Conservation (phyloP, 2,329 filamentous ascomycete genomes). For the Aureobasidium sp. region DNA sequence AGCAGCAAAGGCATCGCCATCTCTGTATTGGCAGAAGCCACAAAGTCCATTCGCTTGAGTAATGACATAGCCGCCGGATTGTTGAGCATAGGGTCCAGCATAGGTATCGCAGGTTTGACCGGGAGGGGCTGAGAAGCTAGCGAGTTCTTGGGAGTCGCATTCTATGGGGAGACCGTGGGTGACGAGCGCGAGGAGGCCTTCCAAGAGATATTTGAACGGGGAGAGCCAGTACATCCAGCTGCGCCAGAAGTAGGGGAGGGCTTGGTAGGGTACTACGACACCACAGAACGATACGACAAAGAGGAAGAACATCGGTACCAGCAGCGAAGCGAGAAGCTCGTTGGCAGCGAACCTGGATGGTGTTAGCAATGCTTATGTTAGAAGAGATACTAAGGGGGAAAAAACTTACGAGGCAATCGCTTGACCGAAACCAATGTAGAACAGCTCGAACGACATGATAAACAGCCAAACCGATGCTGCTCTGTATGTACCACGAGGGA, state of each 20-base stretch:
- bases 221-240: slow-evolving; percentile 69
- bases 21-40: slow-evolving; percentile 36
- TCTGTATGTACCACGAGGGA: slow-evolving; percentile 41
- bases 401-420: slow-evolving; percentile 45
- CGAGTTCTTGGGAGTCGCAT: slow-evolving; percentile 34
- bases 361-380: slow-evolving; percentile 42
- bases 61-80: slow-evolving; percentile 31
- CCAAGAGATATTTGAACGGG: slow-evolving; percentile 54
- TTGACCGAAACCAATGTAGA: slow-evolving; percentile 61
- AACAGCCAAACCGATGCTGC: slow-evolving; percentile 56
- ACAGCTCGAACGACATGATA: slow-evolving; percentile 61
- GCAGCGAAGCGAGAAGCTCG: slow-evolving; percentile 51
- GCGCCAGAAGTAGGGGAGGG: slow-evolving; percentile 60
- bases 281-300: slow-evolving; percentile 65
- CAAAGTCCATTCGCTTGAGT: slow-evolving; percentile 43
- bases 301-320: slow-evolving; percentile 67
- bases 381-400: slow-evolving; percentile 15
- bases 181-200: slow-evolving; percentile 25
- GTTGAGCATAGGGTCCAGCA: slow-evolving; percentile 29
- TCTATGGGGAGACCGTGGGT: slow-evolving; percentile 36
- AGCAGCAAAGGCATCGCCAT: slow-evolving; percentile 39
- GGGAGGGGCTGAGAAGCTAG: slow-evolving; percentile 26
- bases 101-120: slow-evolving; percentile 32
- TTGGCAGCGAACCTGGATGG: slow-evolving; percentile 51
- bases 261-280: slow-evolving; percentile 57